phyloP scores from a whole-genome alignment of 805 yeast genomes.

The Nadsonia fulvescens region DNA sequence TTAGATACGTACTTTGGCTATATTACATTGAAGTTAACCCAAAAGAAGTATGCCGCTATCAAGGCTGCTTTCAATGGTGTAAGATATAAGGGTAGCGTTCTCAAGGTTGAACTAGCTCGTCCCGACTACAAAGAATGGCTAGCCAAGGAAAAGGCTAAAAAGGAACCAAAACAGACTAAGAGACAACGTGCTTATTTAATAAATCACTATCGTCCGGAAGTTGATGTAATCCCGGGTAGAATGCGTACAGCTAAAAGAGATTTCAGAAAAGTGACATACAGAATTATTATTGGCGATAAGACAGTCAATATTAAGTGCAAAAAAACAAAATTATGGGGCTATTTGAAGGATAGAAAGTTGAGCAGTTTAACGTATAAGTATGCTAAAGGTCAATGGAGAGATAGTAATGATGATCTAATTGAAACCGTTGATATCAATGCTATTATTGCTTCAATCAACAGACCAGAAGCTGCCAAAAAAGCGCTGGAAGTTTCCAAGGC shows the following conservation, averaged over 20 bases:
- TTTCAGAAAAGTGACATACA: slow-evolving; percentile 36
- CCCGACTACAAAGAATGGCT: slow-evolving; percentile 30
- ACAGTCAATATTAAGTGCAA: slow-evolving; percentile 34
- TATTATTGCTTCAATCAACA: slow-evolving; percentile 11
- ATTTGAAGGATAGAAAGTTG: slow-evolving; percentile 44
- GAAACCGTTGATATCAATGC: slow-evolving; percentile 29
- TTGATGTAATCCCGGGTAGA: slow-evolving; percentile 37
- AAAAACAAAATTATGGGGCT: slow-evolving; percentile 84
- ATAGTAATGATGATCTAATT: slow-evolving; percentile 61
- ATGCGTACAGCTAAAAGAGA: slow-evolving; percentile 38
- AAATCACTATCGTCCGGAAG: slow-evolving; percentile 18
- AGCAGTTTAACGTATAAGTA: slow-evolving; percentile 49
- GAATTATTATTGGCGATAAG: slow-evolving; percentile 36
- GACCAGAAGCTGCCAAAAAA: slow-evolving; percentile 2
- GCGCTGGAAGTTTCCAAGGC: slow-evolving; percentile 8
- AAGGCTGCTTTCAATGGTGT: slow-evolving; percentile 48
- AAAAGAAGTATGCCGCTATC: slow-evolving; percentile 30
- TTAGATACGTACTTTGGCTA: slow-evolving; percentile 45
- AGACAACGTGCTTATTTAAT: no score
- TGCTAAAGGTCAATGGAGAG: slow-evolving; percentile 55
- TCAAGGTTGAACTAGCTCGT: slow-evolving; percentile 46
- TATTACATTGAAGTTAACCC: slow-evolving; percentile 36
- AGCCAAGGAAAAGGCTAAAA: slow-evolving; percentile 28
- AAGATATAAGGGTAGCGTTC: slow-evolving; percentile 52
- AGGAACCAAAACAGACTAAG: slow-evolving; percentile 17